Conservation (phyloP, 306 rosid species). For the Cyclanthera cordifolia region DNA sequence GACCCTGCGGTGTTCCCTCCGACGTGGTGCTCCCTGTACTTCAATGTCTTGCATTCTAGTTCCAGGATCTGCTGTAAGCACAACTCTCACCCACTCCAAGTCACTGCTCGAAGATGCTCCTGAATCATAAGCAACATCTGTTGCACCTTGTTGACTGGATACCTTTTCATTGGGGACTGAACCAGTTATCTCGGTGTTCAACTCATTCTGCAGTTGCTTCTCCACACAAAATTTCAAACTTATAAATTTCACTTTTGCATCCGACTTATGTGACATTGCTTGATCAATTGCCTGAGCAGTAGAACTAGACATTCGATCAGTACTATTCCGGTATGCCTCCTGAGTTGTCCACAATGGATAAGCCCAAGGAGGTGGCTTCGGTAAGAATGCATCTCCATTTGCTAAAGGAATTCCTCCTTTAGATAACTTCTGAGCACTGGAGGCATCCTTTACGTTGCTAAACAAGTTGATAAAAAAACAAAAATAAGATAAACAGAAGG, state of each 20-base stretch:
- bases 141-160: conserved; percentile 19
- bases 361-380: conserved; percentile 97
- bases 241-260: conserved; percentile 55
- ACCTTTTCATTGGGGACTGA: conserved; percentile 10
- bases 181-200: conserved; percentile 26
- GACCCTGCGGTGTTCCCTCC: conserved; percentile 96
- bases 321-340: conserved; percentile 93
- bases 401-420: conserved; percentile 96
- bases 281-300: conserved; percentile 97
- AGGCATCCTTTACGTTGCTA: conserved; percentile 71
- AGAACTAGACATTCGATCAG: conserved; percentile 93
- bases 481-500: background rate
- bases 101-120: conserved; percentile 37
- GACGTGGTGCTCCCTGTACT: conserved; percentile 54
- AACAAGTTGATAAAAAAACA: conserved; percentile 17
- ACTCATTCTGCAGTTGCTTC: conserved; percentile 29
- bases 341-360: conserved; percentile 93
- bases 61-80: conserved; percentile 72
- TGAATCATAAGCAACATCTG: conserved; percentile 19
- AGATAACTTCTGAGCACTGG: conserved; percentile 75
- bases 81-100: conserved; percentile 79
- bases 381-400: conserved; percentile 85
- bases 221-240: conserved; percentile 48
- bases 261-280: conserved; percentile 81
- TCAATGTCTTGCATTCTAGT: conserved; percentile 84